Conservation (phyloP, 208 protist species). For the Acanthamoeba triangularis region DNA sequence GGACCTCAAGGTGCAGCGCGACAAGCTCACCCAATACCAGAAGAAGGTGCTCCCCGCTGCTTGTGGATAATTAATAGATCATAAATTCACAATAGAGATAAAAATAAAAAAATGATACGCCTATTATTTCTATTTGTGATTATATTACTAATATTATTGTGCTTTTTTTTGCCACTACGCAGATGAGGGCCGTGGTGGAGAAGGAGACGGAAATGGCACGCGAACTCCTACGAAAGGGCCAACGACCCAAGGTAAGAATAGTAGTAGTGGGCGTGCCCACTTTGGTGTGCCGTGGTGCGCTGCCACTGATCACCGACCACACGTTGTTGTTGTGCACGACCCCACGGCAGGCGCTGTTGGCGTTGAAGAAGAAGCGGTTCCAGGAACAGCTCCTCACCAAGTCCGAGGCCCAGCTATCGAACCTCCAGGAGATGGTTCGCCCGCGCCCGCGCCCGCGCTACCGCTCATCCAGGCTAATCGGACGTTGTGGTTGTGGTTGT, state of each 20-base stretch:
- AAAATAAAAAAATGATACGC: too few species aligned
- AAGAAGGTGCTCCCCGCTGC: conserved; percentile 80
- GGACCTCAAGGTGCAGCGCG: conserved; percentile 86
- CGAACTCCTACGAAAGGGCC: conserved; percentile 78
- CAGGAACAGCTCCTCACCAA: conserved; percentile 83
- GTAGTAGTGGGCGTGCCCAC: too few species aligned
- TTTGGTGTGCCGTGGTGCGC: too few species aligned
- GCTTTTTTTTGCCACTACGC: neutral
- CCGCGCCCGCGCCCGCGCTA: neutral
- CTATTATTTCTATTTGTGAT: neutral
- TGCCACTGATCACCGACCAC: neutral
- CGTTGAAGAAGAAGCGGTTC: conserved; percentile 88
- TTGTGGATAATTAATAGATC: too few species aligned
- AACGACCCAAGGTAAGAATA: conserved; percentile 76
- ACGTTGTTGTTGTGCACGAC: neutral
- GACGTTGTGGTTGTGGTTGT: neutral
- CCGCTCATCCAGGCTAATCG: neutral
- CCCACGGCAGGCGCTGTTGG: conserved; percentile 80
- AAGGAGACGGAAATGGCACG: conserved; percentile 83
- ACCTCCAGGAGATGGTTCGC: conserved; percentile 84
- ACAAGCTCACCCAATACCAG: conserved; percentile 85
- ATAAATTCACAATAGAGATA: too few species aligned
- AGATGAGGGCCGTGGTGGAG: conserved; percentile 83
- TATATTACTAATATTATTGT: too few species aligned
- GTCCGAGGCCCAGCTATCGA: conserved; percentile 80